Evolutionary conservation across 768 basidiomycete species (phyloP).

Genomic region (Suillus cothurnatus): DNA sequence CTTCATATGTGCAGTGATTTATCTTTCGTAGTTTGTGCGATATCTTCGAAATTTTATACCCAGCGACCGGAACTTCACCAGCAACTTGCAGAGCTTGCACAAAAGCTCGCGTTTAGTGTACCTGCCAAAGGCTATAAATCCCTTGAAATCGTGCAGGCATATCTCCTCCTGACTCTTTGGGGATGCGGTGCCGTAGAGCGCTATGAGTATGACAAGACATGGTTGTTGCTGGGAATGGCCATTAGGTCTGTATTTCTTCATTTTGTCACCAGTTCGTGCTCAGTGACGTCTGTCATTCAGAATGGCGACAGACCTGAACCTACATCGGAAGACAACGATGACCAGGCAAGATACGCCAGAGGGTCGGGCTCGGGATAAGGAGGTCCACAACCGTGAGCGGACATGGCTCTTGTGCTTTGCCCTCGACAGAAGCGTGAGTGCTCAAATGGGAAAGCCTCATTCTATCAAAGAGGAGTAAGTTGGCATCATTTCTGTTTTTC

Average conservation of each 20-base stretch:
- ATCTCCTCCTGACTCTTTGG: slow-evolving; percentile 85
- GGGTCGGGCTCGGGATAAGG: slow-evolving; percentile 73
- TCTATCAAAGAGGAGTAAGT: slow-evolving; percentile 92
- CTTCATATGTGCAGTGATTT: neutral
- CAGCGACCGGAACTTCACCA: slow-evolving; percentile 81
- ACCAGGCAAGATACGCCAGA: slow-evolving; percentile 72
- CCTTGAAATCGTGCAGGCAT: slow-evolving; percentile 95
- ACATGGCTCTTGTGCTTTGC: slow-evolving; percentile 91
- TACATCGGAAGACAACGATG: slow-evolving; percentile 81
- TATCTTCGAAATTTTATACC: slow-evolving; percentile 88
- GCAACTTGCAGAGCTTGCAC: slow-evolving; percentile 77
- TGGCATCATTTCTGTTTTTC: slow-evolving; percentile 1
- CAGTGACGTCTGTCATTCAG: slow-evolving; percentile 40
- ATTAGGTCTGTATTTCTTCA: slow-evolving; percentile 54
- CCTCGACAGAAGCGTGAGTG: slow-evolving; percentile 87
- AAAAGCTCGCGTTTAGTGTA: slow-evolving; percentile 85
- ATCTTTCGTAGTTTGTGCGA: slow-evolving; percentile 77
- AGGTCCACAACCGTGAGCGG: slow-evolving; percentile 92
- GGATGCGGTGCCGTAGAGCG: slow-evolving; percentile 94
- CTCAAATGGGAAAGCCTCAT: slow-evolving; percentile 97
- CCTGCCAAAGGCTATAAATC: slow-evolving; percentile 88
- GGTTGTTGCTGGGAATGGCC: slow-evolving; percentile 86
- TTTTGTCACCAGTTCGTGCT: neutral
- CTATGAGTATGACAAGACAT: slow-evolving; percentile 96
- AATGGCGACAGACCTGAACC: slow-evolving; percentile 94